Evolutionary conservation across 1,139 yeast genomes (phyloP).

Genomic region (Saccharomyces hybrid): DNA sequence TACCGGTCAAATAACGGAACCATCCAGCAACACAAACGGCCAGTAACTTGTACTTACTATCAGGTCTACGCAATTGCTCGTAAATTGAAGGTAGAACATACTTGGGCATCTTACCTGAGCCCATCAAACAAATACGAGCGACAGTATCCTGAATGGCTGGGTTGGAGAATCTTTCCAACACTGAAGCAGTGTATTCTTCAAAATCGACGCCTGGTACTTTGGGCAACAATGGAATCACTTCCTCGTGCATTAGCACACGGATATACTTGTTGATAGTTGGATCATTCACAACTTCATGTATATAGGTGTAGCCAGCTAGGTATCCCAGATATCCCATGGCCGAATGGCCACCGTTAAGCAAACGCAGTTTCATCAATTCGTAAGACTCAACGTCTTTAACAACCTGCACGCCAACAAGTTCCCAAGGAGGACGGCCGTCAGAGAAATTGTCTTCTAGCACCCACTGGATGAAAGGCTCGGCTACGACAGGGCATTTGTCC

Average conservation of each 20-base stretch:
- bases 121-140: conserved; percentile 9
- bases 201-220: conserved; percentile 4
- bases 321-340: conserved; percentile 8
- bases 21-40: conserved; percentile 7
- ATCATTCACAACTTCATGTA: conserved; percentile 7
- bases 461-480: conserved; percentile 9
- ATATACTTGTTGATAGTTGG: conserved; percentile 3
- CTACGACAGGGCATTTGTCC: conserved; percentile 5
- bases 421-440: conserved; percentile 8
- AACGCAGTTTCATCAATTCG: conserved; percentile 5
- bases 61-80: background rate
- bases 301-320: conserved; percentile 6
- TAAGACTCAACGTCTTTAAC: conserved; percentile 5
- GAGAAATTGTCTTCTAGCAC: conserved; percentile 8
- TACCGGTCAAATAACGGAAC: conserved; percentile 8
- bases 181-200: conserved; percentile 7
- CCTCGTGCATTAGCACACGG: background rate
- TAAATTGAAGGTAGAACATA: background rate
- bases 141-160: conserved; percentile 8
- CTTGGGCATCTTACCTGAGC: conserved; percentile 7
- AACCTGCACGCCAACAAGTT: conserved; percentile 7
- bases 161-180: conserved; percentile 7
- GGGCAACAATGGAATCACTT: background rate
- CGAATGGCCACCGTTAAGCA: conserved; percentile 7
- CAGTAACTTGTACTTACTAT: background rate